Evolutionary conservation across 257 asterid genomes (phyloP).

Genomic region (Plantago elongata): DNA sequence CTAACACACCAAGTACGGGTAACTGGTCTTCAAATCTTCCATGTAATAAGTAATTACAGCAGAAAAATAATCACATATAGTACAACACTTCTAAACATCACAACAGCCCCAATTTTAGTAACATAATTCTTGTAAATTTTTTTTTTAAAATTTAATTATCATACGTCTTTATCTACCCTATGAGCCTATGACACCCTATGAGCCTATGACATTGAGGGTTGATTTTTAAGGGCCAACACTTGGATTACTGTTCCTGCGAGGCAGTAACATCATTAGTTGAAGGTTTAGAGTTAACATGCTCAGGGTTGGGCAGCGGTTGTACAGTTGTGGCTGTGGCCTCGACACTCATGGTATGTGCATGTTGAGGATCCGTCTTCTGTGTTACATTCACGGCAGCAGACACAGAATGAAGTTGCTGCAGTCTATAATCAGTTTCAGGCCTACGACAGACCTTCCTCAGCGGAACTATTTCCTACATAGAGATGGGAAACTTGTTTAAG

Average conservation of each 20-base stretch:
- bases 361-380: constrained; percentile 29
- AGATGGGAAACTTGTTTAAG: not conserved
- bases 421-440: constrained; percentile 60
- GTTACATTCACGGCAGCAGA: constrained; percentile 21
- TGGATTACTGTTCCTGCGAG: constrained; percentile 18
- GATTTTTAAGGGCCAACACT: not conserved
- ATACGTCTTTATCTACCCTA: too few species aligned
- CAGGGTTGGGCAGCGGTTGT: constrained; percentile 32
- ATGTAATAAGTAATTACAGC: too few species aligned
- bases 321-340: constrained; percentile 13
- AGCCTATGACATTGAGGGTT: not conserved
- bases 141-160: not conserved
- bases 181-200: too few species aligned
- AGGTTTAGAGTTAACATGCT: constrained; percentile 22
- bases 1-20: too few species aligned
- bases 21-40: too few species aligned
- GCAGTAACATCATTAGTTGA: constrained; percentile 9
- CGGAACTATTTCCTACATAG: constrained; percentile 51
- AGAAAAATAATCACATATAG: too few species aligned
- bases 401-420: constrained; percentile 44
- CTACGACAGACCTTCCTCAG: constrained; percentile 53
- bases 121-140: too few species aligned
- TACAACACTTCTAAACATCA: too few species aligned
- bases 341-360: constrained; percentile 18
- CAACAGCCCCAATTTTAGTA: too few species aligned